Conservation (phyloP, 1,139 yeast genomes). For the Kodamaea ohmeri region DNA sequence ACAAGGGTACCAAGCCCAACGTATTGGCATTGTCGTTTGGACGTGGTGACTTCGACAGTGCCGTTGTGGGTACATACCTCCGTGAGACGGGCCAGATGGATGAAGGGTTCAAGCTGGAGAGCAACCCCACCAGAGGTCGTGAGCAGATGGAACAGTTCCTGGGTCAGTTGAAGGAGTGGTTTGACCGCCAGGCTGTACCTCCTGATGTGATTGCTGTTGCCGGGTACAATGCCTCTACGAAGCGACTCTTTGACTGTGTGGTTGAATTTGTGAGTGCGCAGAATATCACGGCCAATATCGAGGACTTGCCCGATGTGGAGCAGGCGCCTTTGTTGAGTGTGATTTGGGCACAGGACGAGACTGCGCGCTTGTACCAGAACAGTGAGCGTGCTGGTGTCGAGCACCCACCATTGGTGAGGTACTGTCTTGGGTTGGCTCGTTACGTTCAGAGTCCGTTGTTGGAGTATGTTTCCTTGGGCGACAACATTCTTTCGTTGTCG, state of each 20-base stretch:
- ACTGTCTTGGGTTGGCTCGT: conserved; percentile 86
- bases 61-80: conserved; percentile 77
- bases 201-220: conserved; percentile 92
- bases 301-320: conserved; percentile 38
- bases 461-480: conserved; percentile 81
- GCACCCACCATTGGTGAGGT: conserved; percentile 79
- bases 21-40: conserved; percentile 84
- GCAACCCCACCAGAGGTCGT: conserved; percentile 62
- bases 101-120: conserved; percentile 75
- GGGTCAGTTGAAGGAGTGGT: conserved; percentile 46
- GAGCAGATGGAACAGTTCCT: conserved; percentile 54
- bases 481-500: conserved; percentile 66
- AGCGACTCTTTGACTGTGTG: conserved; percentile 57
- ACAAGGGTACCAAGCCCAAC: conserved; percentile 78
- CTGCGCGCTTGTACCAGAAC: conserved; percentile 83
- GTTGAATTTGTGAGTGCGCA: conserved; percentile 57
- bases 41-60: conserved; percentile 80
- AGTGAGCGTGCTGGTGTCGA: conserved; percentile 75
- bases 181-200: conserved; percentile 36
- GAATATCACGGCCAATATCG: conserved; percentile 54
- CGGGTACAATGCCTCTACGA: conserved; percentile 78
- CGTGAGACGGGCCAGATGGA: conserved; percentile 79
- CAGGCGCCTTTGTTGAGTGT: conserved; percentile 52
- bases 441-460: conserved; percentile 86
- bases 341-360: conserved; percentile 89